phyloP scores from a whole-genome alignment of 2,329 filamentous ascomycete genomes.

The Tolypocladium guangdongense region DNA sequence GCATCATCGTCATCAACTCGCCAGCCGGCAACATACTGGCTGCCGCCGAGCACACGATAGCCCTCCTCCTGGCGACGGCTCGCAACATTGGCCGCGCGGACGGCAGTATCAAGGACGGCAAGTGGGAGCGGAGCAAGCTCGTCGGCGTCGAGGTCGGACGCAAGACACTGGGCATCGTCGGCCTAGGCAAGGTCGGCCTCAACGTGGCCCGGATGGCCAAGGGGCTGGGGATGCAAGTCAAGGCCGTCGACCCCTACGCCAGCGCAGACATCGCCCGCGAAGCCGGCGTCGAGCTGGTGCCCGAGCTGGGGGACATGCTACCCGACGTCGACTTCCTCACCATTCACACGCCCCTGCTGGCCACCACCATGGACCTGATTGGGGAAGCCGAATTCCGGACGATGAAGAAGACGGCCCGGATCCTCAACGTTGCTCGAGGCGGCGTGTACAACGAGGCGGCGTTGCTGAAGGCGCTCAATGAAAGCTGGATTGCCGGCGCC shows the following conservation, averaged over 20 bases:
- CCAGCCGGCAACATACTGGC: slow-evolving; percentile 73
- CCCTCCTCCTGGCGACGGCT: slow-evolving; percentile 62
- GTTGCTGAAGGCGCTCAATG: slow-evolving; percentile 57
- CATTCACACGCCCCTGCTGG: slow-evolving; percentile 70
- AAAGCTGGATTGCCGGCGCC: slow-evolving; percentile 62
- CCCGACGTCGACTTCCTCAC: slow-evolving; percentile 65
- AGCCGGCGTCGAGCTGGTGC: slow-evolving; percentile 54
- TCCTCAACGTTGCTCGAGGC: slow-evolving; percentile 70
- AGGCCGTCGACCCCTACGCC: slow-evolving; percentile 69
- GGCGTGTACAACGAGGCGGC: slow-evolving; percentile 72
- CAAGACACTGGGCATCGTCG: slow-evolving; percentile 67
- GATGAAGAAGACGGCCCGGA: slow-evolving; percentile 65
- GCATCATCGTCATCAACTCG: slow-evolving; percentile 72
- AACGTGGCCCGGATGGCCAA: slow-evolving; percentile 71
- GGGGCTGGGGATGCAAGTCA: slow-evolving; percentile 64
- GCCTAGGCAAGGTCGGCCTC: slow-evolving; percentile 73
- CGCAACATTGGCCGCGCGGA: slow-evolving; percentile 63
- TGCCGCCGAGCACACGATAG: slow-evolving; percentile 68
- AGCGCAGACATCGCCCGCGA: slow-evolving; percentile 59
- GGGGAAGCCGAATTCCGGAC: slow-evolving; percentile 51
- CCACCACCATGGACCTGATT: slow-evolving; percentile 65
- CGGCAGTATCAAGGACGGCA: slow-evolving; percentile 56
- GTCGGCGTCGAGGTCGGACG: slow-evolving; percentile 70
- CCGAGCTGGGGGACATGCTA: slow-evolving; percentile 47
- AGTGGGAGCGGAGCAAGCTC: slow-evolving; percentile 65